Percentiles rank a stretch among this genome's conserved stretches.
Evolutionary conservation across 163 green algal species (phyloP).

Genomic region (Chloromonas sp.): DNA sequence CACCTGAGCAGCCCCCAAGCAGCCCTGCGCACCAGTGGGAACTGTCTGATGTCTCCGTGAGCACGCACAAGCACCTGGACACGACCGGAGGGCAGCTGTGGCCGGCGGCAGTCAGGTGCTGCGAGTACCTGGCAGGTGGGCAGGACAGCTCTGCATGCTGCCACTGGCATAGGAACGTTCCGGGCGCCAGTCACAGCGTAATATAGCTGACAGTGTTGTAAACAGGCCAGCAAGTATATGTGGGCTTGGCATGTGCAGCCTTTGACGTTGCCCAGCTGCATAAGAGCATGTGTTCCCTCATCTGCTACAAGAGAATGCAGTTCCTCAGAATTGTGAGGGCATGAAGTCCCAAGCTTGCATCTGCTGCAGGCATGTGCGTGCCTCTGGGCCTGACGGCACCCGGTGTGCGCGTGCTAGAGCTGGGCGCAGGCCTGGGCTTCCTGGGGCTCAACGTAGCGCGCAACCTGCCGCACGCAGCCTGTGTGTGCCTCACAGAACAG

Average conservation of each 20-base stretch:
- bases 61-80: not conserved
- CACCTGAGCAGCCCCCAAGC: no score
- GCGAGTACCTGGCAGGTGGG: not conserved
- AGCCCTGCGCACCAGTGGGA: not conserved
- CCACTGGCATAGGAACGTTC: no score
- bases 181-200: no score
- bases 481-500: slow-evolving; percentile 55
- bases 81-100: slow-evolving; percentile 3
- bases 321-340: no score
- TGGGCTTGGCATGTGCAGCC: no score
- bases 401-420: slow-evolving; percentile 42
- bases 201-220: no score
- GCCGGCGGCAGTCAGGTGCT: not conserved
- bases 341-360: no score
- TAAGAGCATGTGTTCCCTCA: no score
- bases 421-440: slow-evolving; percentile 48
- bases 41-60: not conserved
- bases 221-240: no score
- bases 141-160: no score
- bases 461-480: slow-evolving; percentile 29
- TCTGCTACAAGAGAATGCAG: no score
- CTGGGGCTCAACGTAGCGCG: slow-evolving; percentile 43
- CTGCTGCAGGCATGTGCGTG: not conserved
- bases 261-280: no score
- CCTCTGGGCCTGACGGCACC: slow-evolving; percentile 15